These are phyloP conservation scores for Sequoia sempervirens DNA, from an alignment of 75 land plant genomes.

Conservation along the genomic window DNA sequence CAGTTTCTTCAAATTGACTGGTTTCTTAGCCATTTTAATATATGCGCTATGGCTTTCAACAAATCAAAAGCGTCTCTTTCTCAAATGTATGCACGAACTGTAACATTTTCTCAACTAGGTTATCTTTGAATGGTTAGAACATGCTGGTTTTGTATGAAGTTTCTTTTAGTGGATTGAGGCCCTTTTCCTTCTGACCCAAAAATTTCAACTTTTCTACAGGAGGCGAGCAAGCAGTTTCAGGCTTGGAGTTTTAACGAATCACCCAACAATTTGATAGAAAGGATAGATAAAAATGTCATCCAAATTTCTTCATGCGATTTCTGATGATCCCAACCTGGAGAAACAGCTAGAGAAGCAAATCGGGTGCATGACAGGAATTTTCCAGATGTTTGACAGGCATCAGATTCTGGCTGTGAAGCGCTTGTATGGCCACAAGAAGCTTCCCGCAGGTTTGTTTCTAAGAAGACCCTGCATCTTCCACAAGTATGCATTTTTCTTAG, in stretches of 20 bases:
- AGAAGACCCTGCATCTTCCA: not conserved
- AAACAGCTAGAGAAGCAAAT: constrained; percentile 65
- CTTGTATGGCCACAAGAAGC: constrained; percentile 37
- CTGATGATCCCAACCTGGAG: constrained; percentile 68
- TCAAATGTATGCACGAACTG: not conserved
- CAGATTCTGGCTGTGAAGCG: constrained; percentile 49
- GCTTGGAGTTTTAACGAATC: not conserved
- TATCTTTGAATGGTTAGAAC: not conserved
- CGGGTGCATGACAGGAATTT: constrained; percentile 91
- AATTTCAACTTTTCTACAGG: not conserved
- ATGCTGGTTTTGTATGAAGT: not conserved
- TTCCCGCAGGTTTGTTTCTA: constrained; percentile 40
- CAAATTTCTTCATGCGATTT: constrained; percentile 57
- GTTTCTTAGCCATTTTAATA: not conserved
- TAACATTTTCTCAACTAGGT: not conserved
- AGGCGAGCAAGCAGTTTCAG: not conserved
- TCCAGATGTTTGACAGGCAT: constrained; percentile 81
- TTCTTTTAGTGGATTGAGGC: not conserved
- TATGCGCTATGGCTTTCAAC: not conserved
- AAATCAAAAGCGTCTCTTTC: not conserved
- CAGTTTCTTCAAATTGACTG: not conserved
- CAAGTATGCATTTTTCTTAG: not conserved
- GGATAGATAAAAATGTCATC: constrained; percentile 41
- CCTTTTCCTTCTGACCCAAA: not conserved
- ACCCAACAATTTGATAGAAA: not conserved